Conservation (phyloP, 257 asterid genomes). For the Capsicum chinense region DNA sequence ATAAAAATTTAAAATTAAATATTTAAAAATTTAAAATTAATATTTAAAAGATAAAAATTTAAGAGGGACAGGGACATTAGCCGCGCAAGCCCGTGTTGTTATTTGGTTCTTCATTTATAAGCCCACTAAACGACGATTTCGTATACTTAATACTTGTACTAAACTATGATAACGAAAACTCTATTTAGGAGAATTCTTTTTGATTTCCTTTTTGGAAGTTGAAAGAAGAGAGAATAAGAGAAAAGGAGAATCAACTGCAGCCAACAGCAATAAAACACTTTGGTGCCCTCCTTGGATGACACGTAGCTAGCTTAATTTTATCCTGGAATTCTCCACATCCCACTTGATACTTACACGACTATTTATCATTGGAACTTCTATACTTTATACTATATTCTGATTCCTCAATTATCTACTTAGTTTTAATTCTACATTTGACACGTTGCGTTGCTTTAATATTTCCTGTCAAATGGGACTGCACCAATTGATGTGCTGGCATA, state of each 20-base stretch:
- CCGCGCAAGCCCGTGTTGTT: no score
- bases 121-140: no score
- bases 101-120: no score
- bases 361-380: neutral
- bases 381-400: slow-evolving; percentile 21
- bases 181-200: neutral
- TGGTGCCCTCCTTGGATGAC: neutral
- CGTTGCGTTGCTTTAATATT: slow-evolving; percentile 11
- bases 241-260: slow-evolving; percentile 38
- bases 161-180: neutral
- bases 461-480: slow-evolving; percentile 19
- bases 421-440: slow-evolving; percentile 7
- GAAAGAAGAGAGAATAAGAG: slow-evolving; percentile 7
- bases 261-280: slow-evolving; percentile 24
- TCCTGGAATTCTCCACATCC: neutral
- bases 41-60: no score
- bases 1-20: no score
- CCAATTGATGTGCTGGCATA: neutral
- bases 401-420: slow-evolving; percentile 14
- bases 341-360: neutral
- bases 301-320: neutral
- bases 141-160: no score
- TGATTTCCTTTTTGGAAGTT: neutral
- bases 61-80: no score
- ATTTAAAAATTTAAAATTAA: no score